These are phyloP conservation scores for Talaromyces sp. DNA, from an alignment of 2,329 filamentous ascomycete genomes.

Conservation along the genomic window DNA sequence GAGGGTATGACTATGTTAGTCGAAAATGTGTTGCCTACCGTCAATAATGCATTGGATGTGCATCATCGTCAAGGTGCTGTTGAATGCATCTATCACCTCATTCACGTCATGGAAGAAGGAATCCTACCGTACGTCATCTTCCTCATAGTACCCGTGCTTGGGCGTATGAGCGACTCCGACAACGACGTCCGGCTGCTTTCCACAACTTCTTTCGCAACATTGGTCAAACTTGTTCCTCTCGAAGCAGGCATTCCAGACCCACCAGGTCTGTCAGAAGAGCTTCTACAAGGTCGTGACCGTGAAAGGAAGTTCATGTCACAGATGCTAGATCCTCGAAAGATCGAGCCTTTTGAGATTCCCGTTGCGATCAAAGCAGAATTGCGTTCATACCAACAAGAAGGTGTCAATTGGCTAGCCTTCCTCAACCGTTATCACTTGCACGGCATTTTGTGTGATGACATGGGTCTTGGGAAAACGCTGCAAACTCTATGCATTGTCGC, in stretches of 20 bases:
- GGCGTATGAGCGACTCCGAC: constrained; percentile 97
- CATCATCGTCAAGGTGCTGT: constrained; percentile 89
- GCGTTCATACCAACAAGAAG: constrained; percentile 95
- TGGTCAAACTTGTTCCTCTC: constrained; percentile 94
- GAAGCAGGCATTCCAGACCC: constrained; percentile 97
- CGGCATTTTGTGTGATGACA: constrained; percentile 97
- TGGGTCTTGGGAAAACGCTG: constrained; percentile 96
- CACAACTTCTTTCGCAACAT: constrained; percentile 92
- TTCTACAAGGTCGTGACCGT: constrained; percentile 84
- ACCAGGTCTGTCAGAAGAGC: constrained; percentile 81
- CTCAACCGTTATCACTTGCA: constrained; percentile 97
- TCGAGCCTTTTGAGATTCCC: constrained; percentile 88
- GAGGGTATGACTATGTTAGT: constrained; percentile 95
- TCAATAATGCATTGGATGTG: constrained; percentile 85
- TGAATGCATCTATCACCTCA: constrained; percentile 93
- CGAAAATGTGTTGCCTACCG: constrained; percentile 85
- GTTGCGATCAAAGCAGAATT: constrained; percentile 96
- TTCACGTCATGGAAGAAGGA: constrained; percentile 94
- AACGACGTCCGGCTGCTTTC: constrained; percentile 91
- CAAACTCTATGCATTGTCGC: constrained; percentile 98
- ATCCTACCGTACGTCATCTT: constrained; percentile 98
- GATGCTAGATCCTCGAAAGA: constrained; percentile 93
- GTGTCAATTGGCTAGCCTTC: constrained; percentile 98
- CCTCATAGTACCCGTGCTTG: constrained; percentile 92
- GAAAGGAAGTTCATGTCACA: constrained; percentile 96